Conservation (phyloP, 1,284 basidiomycete genomes). For the Fomitopsis betulina region DNA sequence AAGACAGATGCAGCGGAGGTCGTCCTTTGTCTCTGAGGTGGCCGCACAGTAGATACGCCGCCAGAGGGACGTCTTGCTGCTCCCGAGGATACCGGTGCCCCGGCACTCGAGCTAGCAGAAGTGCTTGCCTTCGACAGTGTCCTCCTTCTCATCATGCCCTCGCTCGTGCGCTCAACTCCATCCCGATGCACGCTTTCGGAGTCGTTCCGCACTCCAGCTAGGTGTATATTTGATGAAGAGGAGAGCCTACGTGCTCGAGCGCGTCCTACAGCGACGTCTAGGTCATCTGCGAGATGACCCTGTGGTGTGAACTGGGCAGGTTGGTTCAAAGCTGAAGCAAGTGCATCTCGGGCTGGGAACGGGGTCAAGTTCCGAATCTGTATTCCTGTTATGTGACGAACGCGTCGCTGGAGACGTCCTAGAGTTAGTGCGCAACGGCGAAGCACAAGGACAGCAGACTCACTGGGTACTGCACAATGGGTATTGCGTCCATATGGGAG, state of each 20-base stretch:
- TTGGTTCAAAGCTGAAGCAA: conserved; percentile 67
- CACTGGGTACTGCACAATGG: conserved; percentile 2
- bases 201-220: conserved; percentile 43
- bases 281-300: conserved; percentile 60
- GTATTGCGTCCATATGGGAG: not conserved
- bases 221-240: conserved; percentile 47
- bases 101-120: conserved; percentile 10
- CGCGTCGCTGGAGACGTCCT: conserved; percentile 46
- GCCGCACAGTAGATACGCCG: conserved; percentile 19
- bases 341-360: conserved; percentile 71
- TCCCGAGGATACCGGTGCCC: conserved; percentile 11
- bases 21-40: conserved; percentile 41
- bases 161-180: conserved; percentile 7
- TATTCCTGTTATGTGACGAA: conserved; percentile 70
- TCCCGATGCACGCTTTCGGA: conserved; percentile 27
- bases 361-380: conserved; percentile 79
- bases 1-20: conserved; percentile 45
- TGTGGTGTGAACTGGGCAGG: conserved; percentile 54
- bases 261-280: conserved; percentile 56
- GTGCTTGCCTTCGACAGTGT: conserved; percentile 21
- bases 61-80: conserved; percentile 13
- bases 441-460: not conserved
- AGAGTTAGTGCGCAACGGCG: not conserved
- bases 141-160: conserved; percentile 13
- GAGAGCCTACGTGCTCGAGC: conserved; percentile 62